phyloP scores from a whole-genome alignment of 345 rosid species.

The Pistacia integerrima region DNA sequence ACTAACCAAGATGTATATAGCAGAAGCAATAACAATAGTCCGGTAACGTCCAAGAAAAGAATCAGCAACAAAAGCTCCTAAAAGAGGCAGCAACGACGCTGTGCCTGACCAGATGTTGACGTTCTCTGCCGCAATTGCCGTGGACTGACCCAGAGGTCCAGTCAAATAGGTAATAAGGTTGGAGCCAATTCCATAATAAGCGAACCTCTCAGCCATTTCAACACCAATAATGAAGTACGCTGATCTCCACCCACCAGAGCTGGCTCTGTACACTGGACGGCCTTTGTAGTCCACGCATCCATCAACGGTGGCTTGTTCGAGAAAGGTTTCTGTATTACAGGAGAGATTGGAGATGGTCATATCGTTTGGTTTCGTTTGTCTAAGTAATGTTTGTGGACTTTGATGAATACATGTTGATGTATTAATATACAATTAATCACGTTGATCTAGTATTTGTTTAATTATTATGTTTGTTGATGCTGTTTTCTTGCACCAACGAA shows the following conservation, averaged over 20 bases:
- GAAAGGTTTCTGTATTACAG: constrained; percentile 4
- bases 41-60: constrained; percentile 63
- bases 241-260: constrained; percentile 51
- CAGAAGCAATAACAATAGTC: constrained; percentile 54
- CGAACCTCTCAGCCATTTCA: constrained; percentile 56
- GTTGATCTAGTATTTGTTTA: too few relatives aligned
- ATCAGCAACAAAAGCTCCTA: constrained; percentile 72
- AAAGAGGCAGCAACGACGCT: constrained; percentile 50
- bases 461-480: too few relatives aligned
- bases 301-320: constrained; percentile 24
- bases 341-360: not conserved
- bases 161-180: constrained; percentile 68
- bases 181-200: constrained; percentile 44
- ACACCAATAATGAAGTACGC: constrained; percentile 50
- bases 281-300: constrained; percentile 36
- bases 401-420: too few relatives aligned
- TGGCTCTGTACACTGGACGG: constrained; percentile 25
- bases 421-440: too few relatives aligned
- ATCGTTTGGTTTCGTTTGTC: too few relatives aligned
- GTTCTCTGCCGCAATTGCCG: constrained; percentile 60
- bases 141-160: constrained; percentile 62
- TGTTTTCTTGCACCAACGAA: too few relatives aligned
- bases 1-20: constrained; percentile 30
- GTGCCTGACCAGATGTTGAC: constrained; percentile 66
- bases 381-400: too few relatives aligned